Percentiles rank a stretch among this genome's conserved stretches.
Evolutionary conservation across 768 basidiomycete genomes (phyloP).

Genomic region (Mrakia hoshinonis): DNA sequence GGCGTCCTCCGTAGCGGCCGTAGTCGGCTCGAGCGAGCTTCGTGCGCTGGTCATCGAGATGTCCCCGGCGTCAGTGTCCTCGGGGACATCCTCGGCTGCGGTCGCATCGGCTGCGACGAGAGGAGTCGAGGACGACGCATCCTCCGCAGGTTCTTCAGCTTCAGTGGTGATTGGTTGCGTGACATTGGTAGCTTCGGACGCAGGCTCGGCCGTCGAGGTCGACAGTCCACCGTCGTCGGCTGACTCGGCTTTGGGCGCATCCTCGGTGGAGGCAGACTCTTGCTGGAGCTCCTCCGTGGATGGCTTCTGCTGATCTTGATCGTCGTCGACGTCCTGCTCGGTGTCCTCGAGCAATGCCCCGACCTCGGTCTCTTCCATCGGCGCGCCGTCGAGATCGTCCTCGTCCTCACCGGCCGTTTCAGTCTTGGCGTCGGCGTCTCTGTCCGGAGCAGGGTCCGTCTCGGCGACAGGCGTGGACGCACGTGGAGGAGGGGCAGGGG

Average conservation of each 20-base stretch:
- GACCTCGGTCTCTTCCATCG: slow-evolving; percentile 12
- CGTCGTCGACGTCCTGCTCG: slow-evolving; percentile 24
- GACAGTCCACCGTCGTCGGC: not conserved
- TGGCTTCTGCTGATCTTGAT: not conserved
- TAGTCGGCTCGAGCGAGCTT: slow-evolving; percentile 7
- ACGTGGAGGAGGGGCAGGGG: not conserved
- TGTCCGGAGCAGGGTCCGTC: slow-evolving; percentile 6
- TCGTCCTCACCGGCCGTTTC: slow-evolving; percentile 21
- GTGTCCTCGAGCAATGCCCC: slow-evolving; percentile 9
- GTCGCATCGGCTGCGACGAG: slow-evolving; percentile 19
- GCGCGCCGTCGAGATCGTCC: slow-evolving; percentile 24
- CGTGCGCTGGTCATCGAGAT: slow-evolving; percentile 23
- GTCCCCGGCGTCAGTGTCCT: slow-evolving; percentile 7
- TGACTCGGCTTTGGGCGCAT: not conserved
- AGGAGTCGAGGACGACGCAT: not conserved
- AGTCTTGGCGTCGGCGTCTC: slow-evolving; percentile 3
- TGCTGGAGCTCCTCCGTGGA: slow-evolving; percentile 28
- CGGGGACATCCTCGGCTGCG: slow-evolving; percentile 19
- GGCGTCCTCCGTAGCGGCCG: not conserved
- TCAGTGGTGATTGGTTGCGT: not conserved
- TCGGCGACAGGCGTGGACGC: not conserved
- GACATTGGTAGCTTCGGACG: not conserved
- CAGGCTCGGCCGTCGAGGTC: slow-evolving; percentile 29
- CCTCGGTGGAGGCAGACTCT: slow-evolving; percentile 27
- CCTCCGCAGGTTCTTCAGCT: not conserved